Evolutionary conservation across 2,329 filamentous ascomycete species (phyloP).

Genomic region (Boeremia lycopersici): DNA sequence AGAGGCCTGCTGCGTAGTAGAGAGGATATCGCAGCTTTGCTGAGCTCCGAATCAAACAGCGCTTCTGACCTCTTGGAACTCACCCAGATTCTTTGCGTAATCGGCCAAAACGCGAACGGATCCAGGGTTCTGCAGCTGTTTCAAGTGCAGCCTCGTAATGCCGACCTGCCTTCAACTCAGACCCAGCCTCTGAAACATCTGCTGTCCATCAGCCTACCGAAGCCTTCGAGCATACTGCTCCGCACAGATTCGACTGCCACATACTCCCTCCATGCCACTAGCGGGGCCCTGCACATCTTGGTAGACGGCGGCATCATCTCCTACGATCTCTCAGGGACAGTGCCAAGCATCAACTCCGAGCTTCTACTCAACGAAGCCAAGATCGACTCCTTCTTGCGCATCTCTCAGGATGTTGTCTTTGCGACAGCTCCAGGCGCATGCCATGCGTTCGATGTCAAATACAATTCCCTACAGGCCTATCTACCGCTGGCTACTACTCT

Average conservation of each 20-base stretch:
- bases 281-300: conserved; percentile 68
- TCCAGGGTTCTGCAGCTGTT: conserved; percentile 33
- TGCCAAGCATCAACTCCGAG: conserved; percentile 63
- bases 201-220: conserved; percentile 37
- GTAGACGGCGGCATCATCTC: conserved; percentile 60
- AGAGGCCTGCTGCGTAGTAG: conserved; percentile 53
- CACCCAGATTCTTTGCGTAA: conserved; percentile 43
- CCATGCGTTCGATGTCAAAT: conserved; percentile 69
- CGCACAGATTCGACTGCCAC: conserved; percentile 16
- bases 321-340: conserved; percentile 67
- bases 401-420: conserved; percentile 71
- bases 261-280: conserved; percentile 66
- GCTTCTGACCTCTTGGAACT: conserved; percentile 42
- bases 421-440: conserved; percentile 63
- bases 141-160: conserved; percentile 39
- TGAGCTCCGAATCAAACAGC: conserved; percentile 39
- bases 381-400: conserved; percentile 66
- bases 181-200: conserved; percentile 42
- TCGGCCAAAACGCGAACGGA: conserved; percentile 30
- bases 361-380: conserved; percentile 58
- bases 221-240: conserved; percentile 16
- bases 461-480: conserved; percentile 58
- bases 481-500: conserved; percentile 38
- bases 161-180: conserved; percentile 36
- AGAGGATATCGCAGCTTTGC: conserved; percentile 50